phyloP scores from a whole-genome alignment of 2,329 filamentous ascomycete genomes.

The Fusarium hainanense region DNA sequence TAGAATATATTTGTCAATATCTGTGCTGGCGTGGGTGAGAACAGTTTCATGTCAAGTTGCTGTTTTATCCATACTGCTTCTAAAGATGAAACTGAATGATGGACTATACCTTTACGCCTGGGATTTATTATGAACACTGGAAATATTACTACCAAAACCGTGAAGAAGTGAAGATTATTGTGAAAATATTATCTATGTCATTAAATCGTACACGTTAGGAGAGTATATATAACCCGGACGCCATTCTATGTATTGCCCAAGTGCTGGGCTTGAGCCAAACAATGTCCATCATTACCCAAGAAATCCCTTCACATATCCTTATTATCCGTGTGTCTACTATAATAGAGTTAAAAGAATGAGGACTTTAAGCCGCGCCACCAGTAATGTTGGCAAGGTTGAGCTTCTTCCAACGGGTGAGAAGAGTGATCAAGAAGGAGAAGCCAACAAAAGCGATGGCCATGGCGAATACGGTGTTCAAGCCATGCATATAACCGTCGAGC shows the following conservation, averaged over 20 bases:
- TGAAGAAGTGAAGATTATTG: neutral
- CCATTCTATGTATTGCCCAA: slow-evolving; percentile 20
- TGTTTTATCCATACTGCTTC: rapidly evolving
- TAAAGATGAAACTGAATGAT: too few species aligned
- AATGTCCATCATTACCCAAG: slow-evolving; percentile 1
- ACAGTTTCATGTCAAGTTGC: too few species aligned
- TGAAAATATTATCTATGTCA: slow-evolving; percentile 10
- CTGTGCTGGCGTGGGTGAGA: too few species aligned
- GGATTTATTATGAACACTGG: neutral
- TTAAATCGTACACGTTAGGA: slow-evolving; percentile 22
- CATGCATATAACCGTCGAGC: slow-evolving; percentile 70
- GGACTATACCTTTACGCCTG: too few species aligned
- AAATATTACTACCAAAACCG: rapidly evolving
- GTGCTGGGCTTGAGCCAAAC: neutral
- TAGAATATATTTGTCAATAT: too few species aligned
- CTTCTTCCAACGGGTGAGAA: slow-evolving; percentile 54
- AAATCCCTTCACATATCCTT: neutral
- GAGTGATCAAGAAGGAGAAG: slow-evolving; percentile 51
- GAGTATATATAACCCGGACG: slow-evolving; percentile 17
- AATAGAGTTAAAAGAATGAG: neutral
- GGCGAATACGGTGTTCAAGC: slow-evolving; percentile 72
- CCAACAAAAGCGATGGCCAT: slow-evolving; percentile 63
- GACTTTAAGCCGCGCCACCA: slow-evolving; percentile 47
- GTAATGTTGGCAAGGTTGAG: slow-evolving; percentile 48
- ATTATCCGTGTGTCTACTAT: neutral